A percentile compares a stretch with the other conserved stretches of the same genome.
These are phyloP conservation scores for Ceriops decandra DNA, from an alignment of 345 rosid genomes.

Conservation along the genomic window DNA sequence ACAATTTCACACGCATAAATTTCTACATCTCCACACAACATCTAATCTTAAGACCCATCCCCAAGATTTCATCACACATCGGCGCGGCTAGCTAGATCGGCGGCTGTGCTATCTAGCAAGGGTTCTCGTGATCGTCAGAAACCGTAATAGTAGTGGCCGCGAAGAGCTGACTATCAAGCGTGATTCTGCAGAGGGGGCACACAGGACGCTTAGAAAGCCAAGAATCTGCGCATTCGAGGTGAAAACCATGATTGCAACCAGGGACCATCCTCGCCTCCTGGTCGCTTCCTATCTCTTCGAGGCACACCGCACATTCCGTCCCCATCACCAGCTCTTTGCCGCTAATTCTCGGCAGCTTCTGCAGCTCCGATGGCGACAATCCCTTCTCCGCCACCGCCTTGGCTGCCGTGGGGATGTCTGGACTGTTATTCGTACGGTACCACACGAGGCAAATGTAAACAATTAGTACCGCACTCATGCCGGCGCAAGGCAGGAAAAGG, in stretches of 20 bases:
- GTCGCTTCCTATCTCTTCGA: constrained; percentile 60
- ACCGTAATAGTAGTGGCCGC: background rate
- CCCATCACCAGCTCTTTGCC: constrained; percentile 67
- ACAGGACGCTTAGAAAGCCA: constrained; percentile 64
- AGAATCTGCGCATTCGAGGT: constrained; percentile 66
- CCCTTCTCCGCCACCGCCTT: constrained; percentile 42
- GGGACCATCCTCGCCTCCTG: constrained; percentile 65
- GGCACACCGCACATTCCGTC: constrained; percentile 77
- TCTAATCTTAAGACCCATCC: no score
- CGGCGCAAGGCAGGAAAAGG: constrained; percentile 64
- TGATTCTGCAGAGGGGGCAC: constrained; percentile 69
- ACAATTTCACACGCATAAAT: no score
- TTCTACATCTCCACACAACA: no score
- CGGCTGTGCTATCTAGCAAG: constrained; percentile 3
- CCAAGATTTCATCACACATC: no score
- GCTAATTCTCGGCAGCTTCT: constrained; percentile 50
- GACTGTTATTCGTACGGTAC: constrained; percentile 29
- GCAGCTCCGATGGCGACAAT: constrained; percentile 53
- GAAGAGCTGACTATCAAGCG: constrained; percentile 37
- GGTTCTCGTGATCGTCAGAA: background rate
- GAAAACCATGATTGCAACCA: constrained; percentile 85
- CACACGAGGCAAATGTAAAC: constrained; percentile 58
- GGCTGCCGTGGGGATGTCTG: constrained; percentile 15
- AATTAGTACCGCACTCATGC: constrained; percentile 56
- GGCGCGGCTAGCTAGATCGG: no score